These are phyloP conservation scores for Vishniacozyma victoriae DNA, from an alignment of 768 basidiomycete species.

Conservation along the genomic window DNA sequence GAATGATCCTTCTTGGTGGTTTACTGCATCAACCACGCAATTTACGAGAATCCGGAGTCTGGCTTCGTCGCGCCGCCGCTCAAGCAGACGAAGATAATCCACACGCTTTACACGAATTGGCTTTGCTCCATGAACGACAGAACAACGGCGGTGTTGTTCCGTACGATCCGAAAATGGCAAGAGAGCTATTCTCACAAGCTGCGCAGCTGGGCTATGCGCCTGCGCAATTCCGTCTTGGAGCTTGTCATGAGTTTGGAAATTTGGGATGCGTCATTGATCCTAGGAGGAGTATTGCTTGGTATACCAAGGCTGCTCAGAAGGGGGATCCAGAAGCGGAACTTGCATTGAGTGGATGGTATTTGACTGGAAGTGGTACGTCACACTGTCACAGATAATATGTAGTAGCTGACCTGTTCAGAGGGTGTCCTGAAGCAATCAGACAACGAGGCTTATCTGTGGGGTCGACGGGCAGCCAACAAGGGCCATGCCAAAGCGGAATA, in stretches of 20 bases:
- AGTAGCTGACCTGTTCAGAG: constrained; percentile 50
- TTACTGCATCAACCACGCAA: constrained; percentile 75
- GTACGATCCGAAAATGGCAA: constrained; percentile 74
- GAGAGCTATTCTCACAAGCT: constrained; percentile 79
- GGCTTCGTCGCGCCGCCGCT: constrained; percentile 89
- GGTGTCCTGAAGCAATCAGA: constrained; percentile 96
- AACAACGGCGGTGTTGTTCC: constrained; percentile 59
- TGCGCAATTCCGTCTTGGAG: constrained; percentile 90
- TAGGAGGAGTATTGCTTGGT: constrained; percentile 92
- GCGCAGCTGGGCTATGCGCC: constrained; percentile 89
- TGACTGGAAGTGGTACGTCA: constrained; percentile 56
- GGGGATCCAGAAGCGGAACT: constrained; percentile 92
- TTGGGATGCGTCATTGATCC: constrained; percentile 89
- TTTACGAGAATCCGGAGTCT: constrained; percentile 83
- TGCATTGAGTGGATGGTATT: constrained; percentile 95
- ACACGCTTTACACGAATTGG: constrained; percentile 95
- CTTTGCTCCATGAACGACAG: constrained; percentile 48
- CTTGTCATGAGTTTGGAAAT: constrained; percentile 87
- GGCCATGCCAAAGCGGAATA: constrained; percentile 96
- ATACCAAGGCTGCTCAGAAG: constrained; percentile 95
- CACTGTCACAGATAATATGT: neutral
- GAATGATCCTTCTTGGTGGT: constrained; percentile 90
- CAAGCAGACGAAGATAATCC: constrained; percentile 98
- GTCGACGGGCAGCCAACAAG: constrained; percentile 89
- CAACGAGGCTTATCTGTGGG: constrained; percentile 98